Evolutionary conservation across 2,329 filamentous ascomycete genomes (phyloP), one percentile per base, ranked within the genome.

Genomic region (Ceratocystiopsis sp.): DNA sequence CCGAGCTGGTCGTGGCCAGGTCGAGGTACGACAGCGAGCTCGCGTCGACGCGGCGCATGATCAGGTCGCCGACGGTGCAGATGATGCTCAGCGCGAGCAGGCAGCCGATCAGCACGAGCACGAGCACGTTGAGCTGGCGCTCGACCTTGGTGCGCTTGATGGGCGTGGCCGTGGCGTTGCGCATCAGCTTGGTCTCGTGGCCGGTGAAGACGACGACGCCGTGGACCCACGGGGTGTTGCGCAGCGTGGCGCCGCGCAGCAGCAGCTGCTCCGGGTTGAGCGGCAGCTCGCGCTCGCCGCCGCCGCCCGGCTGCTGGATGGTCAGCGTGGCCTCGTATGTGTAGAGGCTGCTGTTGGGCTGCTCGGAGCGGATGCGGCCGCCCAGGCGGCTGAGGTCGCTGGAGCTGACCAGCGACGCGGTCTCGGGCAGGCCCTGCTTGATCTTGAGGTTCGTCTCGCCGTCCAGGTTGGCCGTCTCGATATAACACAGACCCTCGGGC

Each of bases 371-470:
- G 53, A 98, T 68, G 48, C 82, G 80, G 29, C 91, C 91, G 39
- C 84, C 83, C 4, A 98, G 65, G 48, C 89, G 73, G 56, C 85
- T 84, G 48, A 98, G 67, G 54, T 96, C 89, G 49, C 73, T 78
- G 16, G 86, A 76, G 56, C 84, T 94, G 46, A 98, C 86, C 57
- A 95, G 69, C 47, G 81, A 71, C 14, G 82, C 78, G 0, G 91
- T 98, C 65, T 98, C 91, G 0, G 91, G 89, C 43, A 95, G 78
- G 2, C 79, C 89, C 64, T 98, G 91, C 65, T 98, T 98, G 65
- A 98, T 94, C 64, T 98, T 98, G 52, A 98, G 66, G 58, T 98
- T 98, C 17, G 91, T 98, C 63, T 98, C 91, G 52, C 91, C 91
- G 54, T 98, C 91, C 46, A 98, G 68, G 57, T 98, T 98, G 19